Evolutionary conservation across 139 green algal species (phyloP), one percentile per base, ranked within the genome.

Genomic region (Chlorella sp.): DNA sequence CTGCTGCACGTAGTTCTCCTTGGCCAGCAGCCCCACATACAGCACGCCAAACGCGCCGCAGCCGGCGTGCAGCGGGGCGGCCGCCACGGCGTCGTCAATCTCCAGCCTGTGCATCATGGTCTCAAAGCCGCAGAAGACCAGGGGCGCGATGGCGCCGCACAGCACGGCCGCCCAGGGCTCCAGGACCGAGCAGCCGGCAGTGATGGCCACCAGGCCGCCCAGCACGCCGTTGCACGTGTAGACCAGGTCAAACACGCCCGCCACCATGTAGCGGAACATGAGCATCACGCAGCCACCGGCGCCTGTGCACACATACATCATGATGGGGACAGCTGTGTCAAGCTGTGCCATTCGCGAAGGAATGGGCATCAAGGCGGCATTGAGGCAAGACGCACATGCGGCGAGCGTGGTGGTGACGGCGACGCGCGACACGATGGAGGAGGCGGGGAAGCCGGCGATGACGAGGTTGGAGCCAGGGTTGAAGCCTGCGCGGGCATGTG

Each of bases 391-490:
- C n/a, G n/a, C 49, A 27, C 71, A 81, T 32, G 78, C 89, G 0
- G 73, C 77, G 22, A 93, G 75, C 5, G 88, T 92, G 24, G 88
- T 94, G 76, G 78, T 90, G 2, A 89, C 82, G 2, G 85, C 84
- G 2, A 63, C 63, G 10, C 74, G 73, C 0, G 79, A 74, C 22
- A 77, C 74, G n/a, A 91, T 80, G 42, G 34, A 29, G 23, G 75
- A 67, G 4, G 60, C 66, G 24, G 62, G 30, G 30, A 22, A 22
- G 24, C 33, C 50, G 68, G 68, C 49, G 35, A 94, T 82, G 63
- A 69, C 77, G 14, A 86, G 68, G 42, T 86, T 81, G n/a, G 84
- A 92, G 6, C 90, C 79, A 10, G 79, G 79, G 70, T 84, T 84
- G 74, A 84, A 84, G 14, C 79, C 79, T 49, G 78, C 91, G 86